phyloP scores from a whole-genome alignment of 2,329 filamentous ascomycete species.

The Cercospora brassicicola region DNA sequence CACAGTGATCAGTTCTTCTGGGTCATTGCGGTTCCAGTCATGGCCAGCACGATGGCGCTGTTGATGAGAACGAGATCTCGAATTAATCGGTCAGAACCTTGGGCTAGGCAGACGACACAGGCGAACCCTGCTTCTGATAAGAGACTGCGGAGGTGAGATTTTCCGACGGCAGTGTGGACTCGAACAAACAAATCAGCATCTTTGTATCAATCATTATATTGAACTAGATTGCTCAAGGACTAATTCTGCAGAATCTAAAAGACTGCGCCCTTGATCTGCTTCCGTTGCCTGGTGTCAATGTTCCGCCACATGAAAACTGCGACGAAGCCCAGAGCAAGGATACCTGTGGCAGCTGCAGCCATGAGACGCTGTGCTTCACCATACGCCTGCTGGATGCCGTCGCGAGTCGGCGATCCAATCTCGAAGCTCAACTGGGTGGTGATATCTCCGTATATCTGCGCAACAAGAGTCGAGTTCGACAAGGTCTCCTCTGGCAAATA shows the following conservation, averaged over 20 bases:
- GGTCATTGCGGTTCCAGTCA: constrained; percentile 70
- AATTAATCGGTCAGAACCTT: constrained; percentile 12
- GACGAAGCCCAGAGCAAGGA: constrained; percentile 36
- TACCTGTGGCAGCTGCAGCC: constrained; percentile 41
- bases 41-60: constrained; percentile 79
- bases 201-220: background rate
- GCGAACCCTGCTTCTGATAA: background rate
- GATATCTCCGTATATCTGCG: constrained; percentile 40
- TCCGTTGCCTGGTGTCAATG: constrained; percentile 38
- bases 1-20: constrained; percentile 60
- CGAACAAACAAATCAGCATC: too few species aligned
- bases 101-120: constrained; percentile 1
- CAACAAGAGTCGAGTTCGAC: constrained; percentile 36
- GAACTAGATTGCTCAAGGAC: background rate
- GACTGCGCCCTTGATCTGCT: constrained; percentile 41
- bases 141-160: constrained; percentile 2
- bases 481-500: constrained; percentile 49
- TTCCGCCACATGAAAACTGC: constrained; percentile 38
- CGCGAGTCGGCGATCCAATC: constrained; percentile 44
- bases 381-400: constrained; percentile 51
- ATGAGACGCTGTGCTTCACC: constrained; percentile 49
- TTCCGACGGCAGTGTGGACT: too few species aligned
- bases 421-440: constrained; percentile 44
- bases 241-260: constrained; percentile 23
- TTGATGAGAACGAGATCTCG: constrained; percentile 19